Conservation (phyloP, 106 monocot species). For the Chionographis japonica region DNA sequence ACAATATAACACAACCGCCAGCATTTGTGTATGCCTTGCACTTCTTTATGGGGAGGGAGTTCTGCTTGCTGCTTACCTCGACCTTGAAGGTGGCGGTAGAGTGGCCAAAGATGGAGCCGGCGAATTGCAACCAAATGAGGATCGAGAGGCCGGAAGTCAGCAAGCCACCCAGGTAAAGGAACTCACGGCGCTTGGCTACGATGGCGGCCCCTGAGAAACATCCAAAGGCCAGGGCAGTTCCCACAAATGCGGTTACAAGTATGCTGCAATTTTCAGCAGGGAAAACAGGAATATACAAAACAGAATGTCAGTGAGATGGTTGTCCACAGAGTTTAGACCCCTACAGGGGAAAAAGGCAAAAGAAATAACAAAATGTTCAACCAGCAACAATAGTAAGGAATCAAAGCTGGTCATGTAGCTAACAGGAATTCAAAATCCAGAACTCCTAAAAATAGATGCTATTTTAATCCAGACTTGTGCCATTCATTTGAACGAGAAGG, state of each 20-base stretch:
- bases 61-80: slow-evolving; percentile 39
- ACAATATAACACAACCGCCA: too few relatives aligned
- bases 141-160: slow-evolving; percentile 65
- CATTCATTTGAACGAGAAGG: too few relatives aligned
- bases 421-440: too few relatives aligned
- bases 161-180: slow-evolving; percentile 74
- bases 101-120: slow-evolving; percentile 60
- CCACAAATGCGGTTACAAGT: slow-evolving; percentile 68
- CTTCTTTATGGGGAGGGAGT: neutral
- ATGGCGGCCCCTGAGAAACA: slow-evolving; percentile 88
- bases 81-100: slow-evolving; percentile 53
- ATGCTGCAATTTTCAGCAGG: slow-evolving; percentile 35
- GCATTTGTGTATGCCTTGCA: neutral
- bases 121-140: slow-evolving; percentile 78
- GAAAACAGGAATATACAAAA: too few relatives aligned
- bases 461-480: too few relatives aligned
- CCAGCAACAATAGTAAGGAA: too few relatives aligned
- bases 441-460: too few relatives aligned
- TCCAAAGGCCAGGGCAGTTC: slow-evolving; percentile 75
- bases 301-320: too few relatives aligned
- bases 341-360: too few relatives aligned
- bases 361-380: too few relatives aligned
- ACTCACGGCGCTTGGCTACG: slow-evolving; percentile 74
- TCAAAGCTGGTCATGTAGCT: too few relatives aligned
- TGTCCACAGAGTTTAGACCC: too few relatives aligned